Percentiles rank a stretch among this genome's conserved stretches.
These are phyloP conservation scores for Circinella minor DNA, from an alignment of 371 early-diverging fungal species.

Conservation along the genomic window DNA sequence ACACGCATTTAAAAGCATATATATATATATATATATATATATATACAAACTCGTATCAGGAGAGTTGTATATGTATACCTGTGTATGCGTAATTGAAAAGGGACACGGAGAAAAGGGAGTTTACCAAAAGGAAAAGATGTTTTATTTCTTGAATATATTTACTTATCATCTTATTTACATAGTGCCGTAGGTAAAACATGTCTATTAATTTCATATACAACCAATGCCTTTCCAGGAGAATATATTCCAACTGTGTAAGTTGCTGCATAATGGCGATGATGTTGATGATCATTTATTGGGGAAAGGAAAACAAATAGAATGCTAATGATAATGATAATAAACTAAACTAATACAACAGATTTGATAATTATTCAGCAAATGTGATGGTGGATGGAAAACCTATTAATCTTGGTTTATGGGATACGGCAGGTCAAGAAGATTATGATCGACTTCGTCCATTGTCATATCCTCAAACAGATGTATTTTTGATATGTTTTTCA, in stretches of 20 bases:
- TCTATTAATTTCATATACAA: conserved; percentile 94
- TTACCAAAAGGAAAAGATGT: no score
- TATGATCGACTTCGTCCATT: conserved; percentile 95
- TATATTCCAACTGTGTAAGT: conserved; percentile 97
- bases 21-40: no score
- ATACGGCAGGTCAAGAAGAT: conserved; percentile 99
- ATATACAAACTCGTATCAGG: no score
- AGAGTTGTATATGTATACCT: no score
- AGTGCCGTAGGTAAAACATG: conserved; percentile 97
- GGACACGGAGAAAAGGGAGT: no score
- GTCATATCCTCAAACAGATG: conserved; percentile 95
- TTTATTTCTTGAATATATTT: no score
- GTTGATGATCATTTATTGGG: background rate
- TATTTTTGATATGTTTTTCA: conserved; percentile 85
- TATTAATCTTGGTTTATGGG: conserved; percentile 97
- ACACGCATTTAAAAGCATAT: no score
- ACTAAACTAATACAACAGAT: conserved; percentile 47
- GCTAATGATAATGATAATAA: conserved; percentile 2
- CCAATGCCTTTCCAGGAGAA: conserved; percentile 97
- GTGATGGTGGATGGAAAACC: conserved; percentile 94
- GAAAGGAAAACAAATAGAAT: background rate
- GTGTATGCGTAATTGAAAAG: no score
- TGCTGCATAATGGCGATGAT: background rate
- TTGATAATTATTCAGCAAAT: conserved; percentile 96
- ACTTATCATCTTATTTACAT: conserved; percentile 8